Conservation (phyloP, 345 rosid genomes). For the Brassica cretica region DNA sequence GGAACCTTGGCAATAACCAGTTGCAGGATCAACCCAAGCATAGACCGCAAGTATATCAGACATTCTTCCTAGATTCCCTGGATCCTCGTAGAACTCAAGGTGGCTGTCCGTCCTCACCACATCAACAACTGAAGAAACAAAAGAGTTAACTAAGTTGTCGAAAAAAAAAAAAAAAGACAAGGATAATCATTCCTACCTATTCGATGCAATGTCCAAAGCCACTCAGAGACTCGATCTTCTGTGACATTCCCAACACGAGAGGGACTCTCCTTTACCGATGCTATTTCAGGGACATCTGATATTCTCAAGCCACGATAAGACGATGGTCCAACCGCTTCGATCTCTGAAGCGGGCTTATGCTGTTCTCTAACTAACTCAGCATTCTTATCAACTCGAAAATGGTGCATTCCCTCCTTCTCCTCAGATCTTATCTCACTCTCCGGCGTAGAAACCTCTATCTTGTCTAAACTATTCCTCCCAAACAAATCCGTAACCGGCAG, state of each 20-base stretch:
- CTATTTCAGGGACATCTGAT: slow-evolving; percentile 58
- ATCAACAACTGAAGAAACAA: slow-evolving; percentile 69
- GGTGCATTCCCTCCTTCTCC: slow-evolving; percentile 66
- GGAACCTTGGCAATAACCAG: slow-evolving; percentile 96
- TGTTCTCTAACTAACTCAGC: slow-evolving; percentile 74
- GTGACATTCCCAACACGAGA: slow-evolving; percentile 45
- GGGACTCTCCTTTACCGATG: slow-evolving; percentile 48
- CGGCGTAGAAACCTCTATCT: slow-evolving; percentile 44
- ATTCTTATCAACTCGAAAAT: slow-evolving; percentile 74
- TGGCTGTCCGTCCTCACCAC: slow-evolving; percentile 94
- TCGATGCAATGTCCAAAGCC: slow-evolving; percentile 94
- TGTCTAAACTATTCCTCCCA: slow-evolving; percentile 56
- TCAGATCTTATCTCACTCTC: slow-evolving; percentile 44
- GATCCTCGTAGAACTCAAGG: slow-evolving; percentile 86
- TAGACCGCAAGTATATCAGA: slow-evolving; percentile 94
- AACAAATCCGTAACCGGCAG: slow-evolving; percentile 75
- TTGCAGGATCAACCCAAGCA: slow-evolving; percentile 96
- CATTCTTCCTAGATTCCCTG: slow-evolving; percentile 87
- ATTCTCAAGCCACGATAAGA: slow-evolving; percentile 49
- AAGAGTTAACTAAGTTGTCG: slow-evolving; percentile 15
- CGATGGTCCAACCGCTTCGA: slow-evolving; percentile 47
- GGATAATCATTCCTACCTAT: slow-evolving; percentile 54
- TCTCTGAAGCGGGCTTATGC: slow-evolving; percentile 57
- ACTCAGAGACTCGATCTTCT: slow-evolving; percentile 75
- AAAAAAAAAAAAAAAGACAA: background rate